phyloP scores from a whole-genome alignment of 1,284 basidiomycete species.

The Leccinum solheimii region DNA sequence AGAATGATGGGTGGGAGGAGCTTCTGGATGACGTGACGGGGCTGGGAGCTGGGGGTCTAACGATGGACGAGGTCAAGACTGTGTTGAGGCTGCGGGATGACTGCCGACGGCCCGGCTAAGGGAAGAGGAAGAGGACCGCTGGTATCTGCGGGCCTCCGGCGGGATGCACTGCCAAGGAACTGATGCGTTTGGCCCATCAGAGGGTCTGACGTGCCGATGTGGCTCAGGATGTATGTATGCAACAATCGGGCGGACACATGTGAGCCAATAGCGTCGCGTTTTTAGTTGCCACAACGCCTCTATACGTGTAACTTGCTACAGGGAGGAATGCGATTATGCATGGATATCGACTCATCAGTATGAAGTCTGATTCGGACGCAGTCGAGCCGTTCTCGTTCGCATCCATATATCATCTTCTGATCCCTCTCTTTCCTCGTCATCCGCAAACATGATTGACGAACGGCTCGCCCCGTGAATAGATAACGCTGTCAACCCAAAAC shows the following conservation, averaged over 20 bases:
- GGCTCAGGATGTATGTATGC: not conserved
- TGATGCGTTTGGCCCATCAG: not conserved
- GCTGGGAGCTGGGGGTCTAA: slow-evolving; percentile 28
- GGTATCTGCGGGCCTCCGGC: not conserved
- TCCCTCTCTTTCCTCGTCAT: not conserved
- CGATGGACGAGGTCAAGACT: slow-evolving; percentile 29
- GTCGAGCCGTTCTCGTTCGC: too few species aligned
- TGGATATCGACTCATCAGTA: too few species aligned
- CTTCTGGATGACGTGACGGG: slow-evolving; percentile 26
- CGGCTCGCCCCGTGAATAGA: not conserved
- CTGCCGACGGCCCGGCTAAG: slow-evolving; percentile 14
- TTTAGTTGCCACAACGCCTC: not conserved
- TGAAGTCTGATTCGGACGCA: too few species aligned
- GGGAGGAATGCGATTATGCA: too few species aligned
- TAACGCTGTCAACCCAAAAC: not conserved
- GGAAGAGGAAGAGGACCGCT: not conserved
- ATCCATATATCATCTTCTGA: not conserved
- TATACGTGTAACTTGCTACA: not conserved
- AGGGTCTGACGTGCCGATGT: not conserved
- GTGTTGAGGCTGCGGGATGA: slow-evolving; percentile 34
- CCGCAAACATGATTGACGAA: not conserved
- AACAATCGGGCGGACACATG: not conserved
- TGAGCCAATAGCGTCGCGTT: not conserved
- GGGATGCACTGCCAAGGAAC: not conserved
- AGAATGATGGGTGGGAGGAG: slow-evolving; percentile 31